These are phyloP conservation scores for Selenicereus undatus DNA, from an alignment of 148 eudicot species.

Conservation along the genomic window DNA sequence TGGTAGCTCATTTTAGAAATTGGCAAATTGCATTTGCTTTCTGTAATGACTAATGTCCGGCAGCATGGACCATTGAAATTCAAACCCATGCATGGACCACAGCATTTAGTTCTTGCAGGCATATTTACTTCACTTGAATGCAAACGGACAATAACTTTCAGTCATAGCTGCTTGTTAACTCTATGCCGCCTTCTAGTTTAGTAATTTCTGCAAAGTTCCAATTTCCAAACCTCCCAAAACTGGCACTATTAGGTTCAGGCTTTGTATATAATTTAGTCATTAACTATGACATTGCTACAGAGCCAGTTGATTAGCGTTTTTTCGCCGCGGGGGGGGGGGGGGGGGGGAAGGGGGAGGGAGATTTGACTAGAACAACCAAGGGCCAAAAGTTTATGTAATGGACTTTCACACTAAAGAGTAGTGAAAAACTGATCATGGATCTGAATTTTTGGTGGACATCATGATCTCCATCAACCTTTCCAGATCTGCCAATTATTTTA, in stretches of 20 bases:
- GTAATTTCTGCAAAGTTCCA: not conserved
- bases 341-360: too few species aligned
- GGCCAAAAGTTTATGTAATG: not conserved
- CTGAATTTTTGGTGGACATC: not conserved
- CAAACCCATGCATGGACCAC: slow-evolving; percentile 10
- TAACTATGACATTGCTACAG: too few species aligned
- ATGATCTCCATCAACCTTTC: not conserved
- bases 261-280: not conserved
- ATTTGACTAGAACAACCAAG: too few species aligned
- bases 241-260: not conserved
- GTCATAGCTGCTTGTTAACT: not conserved
- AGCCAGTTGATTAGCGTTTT: too few species aligned
- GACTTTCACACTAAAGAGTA: not conserved
- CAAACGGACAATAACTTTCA: slow-evolving; percentile 1
- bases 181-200: not conserved
- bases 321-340: not conserved
- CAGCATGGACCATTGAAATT: slow-evolving; percentile 10
- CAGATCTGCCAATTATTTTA: not conserved
- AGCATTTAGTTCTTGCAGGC: slow-evolving; percentile 12
- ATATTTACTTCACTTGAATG: not conserved
- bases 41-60: not conserved
- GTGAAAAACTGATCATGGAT: not conserved
- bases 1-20: not conserved
- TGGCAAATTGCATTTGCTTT: not conserved
- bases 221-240: not conserved